Conservation (phyloP, 495 filamentous ascomycete species). For the Symbiotaphrina buchneri region DNA sequence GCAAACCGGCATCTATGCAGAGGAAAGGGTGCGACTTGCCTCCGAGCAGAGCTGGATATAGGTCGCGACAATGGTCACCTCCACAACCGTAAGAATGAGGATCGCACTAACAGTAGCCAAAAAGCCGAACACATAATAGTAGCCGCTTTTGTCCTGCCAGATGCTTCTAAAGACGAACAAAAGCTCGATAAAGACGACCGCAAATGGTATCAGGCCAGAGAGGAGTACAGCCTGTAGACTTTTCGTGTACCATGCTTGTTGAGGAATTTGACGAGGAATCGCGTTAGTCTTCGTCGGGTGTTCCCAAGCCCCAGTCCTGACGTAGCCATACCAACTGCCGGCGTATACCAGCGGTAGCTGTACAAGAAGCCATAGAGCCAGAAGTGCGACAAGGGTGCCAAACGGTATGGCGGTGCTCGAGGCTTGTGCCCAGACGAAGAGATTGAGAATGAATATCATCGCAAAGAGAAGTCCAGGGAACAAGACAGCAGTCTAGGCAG, state of each 20-base stretch:
- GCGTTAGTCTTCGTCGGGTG: conserved; percentile 69
- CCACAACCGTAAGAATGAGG: conserved; percentile 55
- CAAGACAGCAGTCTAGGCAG: conserved; percentile 41
- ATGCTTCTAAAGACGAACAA: conserved; percentile 81
- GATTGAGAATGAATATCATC: conserved; percentile 64
- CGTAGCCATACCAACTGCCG: conserved; percentile 63
- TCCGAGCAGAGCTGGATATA: conserved; percentile 73
- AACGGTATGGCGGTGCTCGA: conserved; percentile 84
- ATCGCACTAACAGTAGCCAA: conserved; percentile 54
- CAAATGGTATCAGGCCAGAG: conserved; percentile 73
- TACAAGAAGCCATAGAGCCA: conserved; percentile 71
- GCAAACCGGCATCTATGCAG: too few relatives aligned
- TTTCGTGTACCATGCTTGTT: conserved; percentile 60
- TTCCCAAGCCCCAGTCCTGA: conserved; percentile 45
- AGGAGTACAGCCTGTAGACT: conserved; percentile 38
- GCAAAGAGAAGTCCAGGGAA: conserved; percentile 69
- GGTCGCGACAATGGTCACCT: conserved; percentile 76
- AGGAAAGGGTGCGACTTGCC: conserved; percentile 14
- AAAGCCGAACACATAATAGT: conserved; percentile 92
- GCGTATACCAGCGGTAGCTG: conserved; percentile 77
- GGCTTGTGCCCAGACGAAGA: conserved; percentile 88
- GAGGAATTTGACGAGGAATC: conserved; percentile 53
- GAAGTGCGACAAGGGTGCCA: conserved; percentile 52
- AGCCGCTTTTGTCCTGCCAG: conserved; percentile 85
- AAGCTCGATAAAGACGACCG: conserved; percentile 83